phyloP scores from a whole-genome alignment of 2,329 filamentous ascomycete species.

The Cladorrhinum sp. region DNA sequence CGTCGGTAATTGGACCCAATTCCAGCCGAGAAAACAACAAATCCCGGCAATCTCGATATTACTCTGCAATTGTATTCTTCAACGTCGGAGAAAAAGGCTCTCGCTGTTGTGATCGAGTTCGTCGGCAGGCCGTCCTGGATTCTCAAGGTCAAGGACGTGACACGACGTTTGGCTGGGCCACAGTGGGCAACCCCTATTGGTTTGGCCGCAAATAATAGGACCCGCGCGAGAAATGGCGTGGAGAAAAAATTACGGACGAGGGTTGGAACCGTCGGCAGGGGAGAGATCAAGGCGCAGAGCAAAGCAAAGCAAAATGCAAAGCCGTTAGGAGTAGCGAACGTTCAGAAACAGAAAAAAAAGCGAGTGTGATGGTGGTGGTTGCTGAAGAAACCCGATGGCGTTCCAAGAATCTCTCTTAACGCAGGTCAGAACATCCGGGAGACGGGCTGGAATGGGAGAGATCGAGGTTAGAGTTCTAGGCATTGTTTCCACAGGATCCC shows the following conservation, averaged over 20 bases:
- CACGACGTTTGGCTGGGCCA: conserved; percentile 21
- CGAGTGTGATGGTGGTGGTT: conserved; percentile 22
- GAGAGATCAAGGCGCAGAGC: background rate
- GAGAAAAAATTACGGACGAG: conserved; percentile 15
- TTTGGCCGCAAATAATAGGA: conserved; percentile 21
- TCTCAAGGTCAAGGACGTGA: conserved; percentile 17
- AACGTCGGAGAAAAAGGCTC: conserved; percentile 21
- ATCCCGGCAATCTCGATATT: background rate
- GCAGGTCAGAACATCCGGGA: conserved; percentile 7
- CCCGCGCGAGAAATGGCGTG: conserved; percentile 18
- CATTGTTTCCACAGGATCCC: conserved; percentile 16
- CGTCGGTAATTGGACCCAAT: background rate
- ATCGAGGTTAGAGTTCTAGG: conserved; percentile 13
- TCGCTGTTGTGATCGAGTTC: conserved; percentile 15
- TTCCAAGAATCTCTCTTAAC: background rate
- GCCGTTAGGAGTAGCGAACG: conserved; percentile 19
- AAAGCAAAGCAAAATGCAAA: background rate
- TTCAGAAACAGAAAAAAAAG: conserved; percentile 15
- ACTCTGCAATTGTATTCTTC: conserved; percentile 11
- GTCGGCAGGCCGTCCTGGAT: conserved; percentile 9
- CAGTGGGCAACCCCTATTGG: conserved; percentile 25
- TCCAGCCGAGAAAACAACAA: background rate
- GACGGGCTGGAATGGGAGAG: conserved; percentile 23
- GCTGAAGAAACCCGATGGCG: conserved; percentile 22
- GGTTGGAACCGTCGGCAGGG: background rate